These are phyloP conservation scores for Leishmania tropica DNA, from an alignment of 208 protist species.

Conservation along the genomic window DNA sequence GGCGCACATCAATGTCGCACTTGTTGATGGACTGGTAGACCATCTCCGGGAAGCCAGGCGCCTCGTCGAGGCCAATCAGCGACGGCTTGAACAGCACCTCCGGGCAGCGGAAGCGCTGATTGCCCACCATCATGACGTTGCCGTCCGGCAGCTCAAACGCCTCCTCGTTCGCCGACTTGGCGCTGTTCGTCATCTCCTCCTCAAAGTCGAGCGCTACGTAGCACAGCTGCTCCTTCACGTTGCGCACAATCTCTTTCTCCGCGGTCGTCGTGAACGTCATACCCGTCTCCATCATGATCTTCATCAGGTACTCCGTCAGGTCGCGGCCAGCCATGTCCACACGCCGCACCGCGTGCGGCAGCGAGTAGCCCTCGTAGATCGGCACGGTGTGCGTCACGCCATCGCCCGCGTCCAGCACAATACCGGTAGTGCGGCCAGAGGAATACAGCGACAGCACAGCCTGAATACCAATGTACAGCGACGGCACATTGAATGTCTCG, in stretches of 20 bases:
- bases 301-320: conserved; percentile 95
- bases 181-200: conserved; percentile 94
- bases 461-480: conserved; percentile 95
- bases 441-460: conserved; percentile 97
- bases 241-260: conserved; percentile 96
- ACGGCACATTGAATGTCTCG: conserved; percentile 90
- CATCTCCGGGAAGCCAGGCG: conserved; percentile 96
- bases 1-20: conserved; percentile 95
- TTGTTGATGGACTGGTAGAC: conserved; percentile 98
- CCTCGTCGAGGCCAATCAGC: conserved; percentile 94
- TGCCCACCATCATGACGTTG: conserved; percentile 87
- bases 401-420: conserved; percentile 94
- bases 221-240: conserved; percentile 95
- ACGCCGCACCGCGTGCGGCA: conserved; percentile 86
- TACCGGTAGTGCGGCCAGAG: conserved; percentile 91
- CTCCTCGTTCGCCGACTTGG: conserved; percentile 84
- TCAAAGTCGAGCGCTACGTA: conserved; percentile 97
- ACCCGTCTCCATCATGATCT: conserved; percentile 95
- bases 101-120: conserved; percentile 92
- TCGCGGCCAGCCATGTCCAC: conserved; percentile 94
- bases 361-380: conserved; percentile 94
- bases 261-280: conserved; percentile 96
- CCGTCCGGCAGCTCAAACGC: conserved; percentile 95
- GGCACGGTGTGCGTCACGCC: conserved; percentile 94
- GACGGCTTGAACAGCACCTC: conserved; percentile 97